Evolutionary conservation across 2,329 filamentous ascomycete genomes (phyloP).

Genomic region (Cercospora zeina): DNA sequence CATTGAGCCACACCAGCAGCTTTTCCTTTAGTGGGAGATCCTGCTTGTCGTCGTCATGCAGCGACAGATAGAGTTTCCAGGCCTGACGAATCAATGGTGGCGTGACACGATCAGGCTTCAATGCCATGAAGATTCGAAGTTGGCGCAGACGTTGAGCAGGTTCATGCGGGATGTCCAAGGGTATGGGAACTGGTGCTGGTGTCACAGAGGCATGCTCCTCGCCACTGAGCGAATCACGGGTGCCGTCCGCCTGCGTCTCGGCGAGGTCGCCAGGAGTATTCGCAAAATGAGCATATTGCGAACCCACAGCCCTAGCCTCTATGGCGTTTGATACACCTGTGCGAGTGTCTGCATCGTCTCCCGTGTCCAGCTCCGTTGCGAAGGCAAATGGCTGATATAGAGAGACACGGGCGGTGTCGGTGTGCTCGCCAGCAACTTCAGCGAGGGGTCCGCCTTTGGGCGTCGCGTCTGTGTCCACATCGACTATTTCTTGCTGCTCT

Average conservation of each 20-base stretch:
- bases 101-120: neutral
- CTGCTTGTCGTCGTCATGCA: slow-evolving; percentile 30
- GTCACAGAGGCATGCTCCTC: neutral
- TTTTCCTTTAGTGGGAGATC: slow-evolving; percentile 32
- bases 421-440: slow-evolving; percentile 1
- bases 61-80: slow-evolving; percentile 43
- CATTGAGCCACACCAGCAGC: slow-evolving; percentile 35
- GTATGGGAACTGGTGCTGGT: neutral
- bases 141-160: slow-evolving; percentile 11
- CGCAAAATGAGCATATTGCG: neutral
- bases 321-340: neutral
- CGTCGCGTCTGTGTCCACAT: neutral
- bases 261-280: slow-evolving; percentile 11
- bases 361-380: neutral
- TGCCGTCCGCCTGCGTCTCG: neutral
- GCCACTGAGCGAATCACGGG: neutral
- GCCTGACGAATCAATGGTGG: slow-evolving; percentile 23
- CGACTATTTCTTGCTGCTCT: neutral
- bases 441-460: neutral
- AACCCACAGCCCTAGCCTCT: neutral
- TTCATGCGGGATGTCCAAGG: neutral
- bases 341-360: neutral
- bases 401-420: neutral
- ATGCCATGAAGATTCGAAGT: slow-evolving; percentile 17
- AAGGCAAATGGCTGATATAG: neutral